Evolutionary conservation across 2,329 filamentous ascomycete genomes (phyloP).

Genomic region (Lecanicillium sp.): DNA sequence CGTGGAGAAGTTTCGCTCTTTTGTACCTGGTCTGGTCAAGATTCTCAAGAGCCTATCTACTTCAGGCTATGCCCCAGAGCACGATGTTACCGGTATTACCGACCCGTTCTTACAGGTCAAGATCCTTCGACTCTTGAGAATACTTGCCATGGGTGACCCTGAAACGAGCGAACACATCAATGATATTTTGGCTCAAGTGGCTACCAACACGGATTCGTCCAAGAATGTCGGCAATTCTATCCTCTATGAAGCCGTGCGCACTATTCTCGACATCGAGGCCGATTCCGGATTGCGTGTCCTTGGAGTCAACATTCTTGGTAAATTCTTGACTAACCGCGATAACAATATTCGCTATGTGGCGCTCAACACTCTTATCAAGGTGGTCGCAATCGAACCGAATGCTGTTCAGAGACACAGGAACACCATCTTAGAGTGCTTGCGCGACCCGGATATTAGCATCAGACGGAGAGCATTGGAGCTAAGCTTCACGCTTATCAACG

Average conservation of each 20-base stretch:
- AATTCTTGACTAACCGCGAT: constrained; percentile 96
- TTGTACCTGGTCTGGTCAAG: constrained; percentile 80
- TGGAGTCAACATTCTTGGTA: constrained; percentile 96
- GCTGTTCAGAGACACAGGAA: constrained; percentile 95
- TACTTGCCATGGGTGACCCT: constrained; percentile 78
- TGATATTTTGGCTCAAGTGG: constrained; percentile 94
- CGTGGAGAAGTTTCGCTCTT: constrained; percentile 82
- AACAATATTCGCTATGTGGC: constrained; percentile 99
- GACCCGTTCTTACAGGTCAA: constrained; percentile 98
- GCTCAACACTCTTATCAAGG: constrained; percentile 94
- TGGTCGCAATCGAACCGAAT: constrained; percentile 95
- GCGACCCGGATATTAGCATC: constrained; percentile 98
- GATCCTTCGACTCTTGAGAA: constrained; percentile 78
- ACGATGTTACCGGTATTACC: constrained; percentile 96
- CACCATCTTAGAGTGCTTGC: constrained; percentile 91
- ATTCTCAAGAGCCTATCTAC: constrained; percentile 88
- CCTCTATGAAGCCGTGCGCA: constrained; percentile 92
- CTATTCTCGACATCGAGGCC: constrained; percentile 95
- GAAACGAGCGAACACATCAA: constrained; percentile 96
- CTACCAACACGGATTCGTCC: constrained; percentile 94
- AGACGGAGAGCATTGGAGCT: constrained; percentile 90
- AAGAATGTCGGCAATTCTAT: constrained; percentile 99
- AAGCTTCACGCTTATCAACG: constrained; percentile 97
- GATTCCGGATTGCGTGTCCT: constrained; percentile 91
- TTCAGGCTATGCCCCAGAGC: constrained; percentile 94